Base-by-base conservation (phyloP, 106 monocot genomes). In the Gastrodia elata region DNA sequence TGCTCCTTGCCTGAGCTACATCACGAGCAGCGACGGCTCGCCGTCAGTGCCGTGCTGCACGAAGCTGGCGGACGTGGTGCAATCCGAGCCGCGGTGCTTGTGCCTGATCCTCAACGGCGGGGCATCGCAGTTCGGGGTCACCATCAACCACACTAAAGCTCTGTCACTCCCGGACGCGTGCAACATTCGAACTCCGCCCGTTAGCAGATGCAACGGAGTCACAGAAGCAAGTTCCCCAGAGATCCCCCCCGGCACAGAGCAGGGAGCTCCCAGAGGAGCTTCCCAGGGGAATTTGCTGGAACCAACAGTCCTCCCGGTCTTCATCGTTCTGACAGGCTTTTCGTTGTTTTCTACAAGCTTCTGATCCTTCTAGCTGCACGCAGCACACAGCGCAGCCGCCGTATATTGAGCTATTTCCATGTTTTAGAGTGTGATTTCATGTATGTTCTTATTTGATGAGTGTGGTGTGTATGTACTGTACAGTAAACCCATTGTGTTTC, bases 1-100 rank as follows among this genome's bases (percentile, higher is more conserved):
- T 15, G 15, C 74, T 2, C 75, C 80, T 14, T 80, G 78, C 72
- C 72, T 78, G 6, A 64, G 27, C 59, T 78, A 72, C 42, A 61
- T 78, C 26, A 59, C 71, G 8, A 72, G 78, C 41, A 64, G 72
- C 28, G 43, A 22, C 37, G 22, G 41, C 13, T 34, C 78, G 8
- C 78, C 78, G 2, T 40, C 71, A 1, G 34, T 33, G 57, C 13
- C 71, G 13, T 78, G 78, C 30, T 78, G 78, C 44, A 6, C 78
- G 2, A 42, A 72, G 78, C 78, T 78, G 6, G 59, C 61, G 1
- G 24, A 37, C 18, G 77, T 77, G 2, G 77, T 77, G 33, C 58
- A 58, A 14, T 42, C 71, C 0, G 39, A 71, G 33, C 77, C 77
- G 5, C 6, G 11, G 15, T 77, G 77, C 71, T 40, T 77, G 59